A percentile compares a stretch with the other conserved stretches of the same genome.
Evolutionary conservation across 305 asterid species (phyloP).

Genomic region (Solanum chacoense): DNA sequence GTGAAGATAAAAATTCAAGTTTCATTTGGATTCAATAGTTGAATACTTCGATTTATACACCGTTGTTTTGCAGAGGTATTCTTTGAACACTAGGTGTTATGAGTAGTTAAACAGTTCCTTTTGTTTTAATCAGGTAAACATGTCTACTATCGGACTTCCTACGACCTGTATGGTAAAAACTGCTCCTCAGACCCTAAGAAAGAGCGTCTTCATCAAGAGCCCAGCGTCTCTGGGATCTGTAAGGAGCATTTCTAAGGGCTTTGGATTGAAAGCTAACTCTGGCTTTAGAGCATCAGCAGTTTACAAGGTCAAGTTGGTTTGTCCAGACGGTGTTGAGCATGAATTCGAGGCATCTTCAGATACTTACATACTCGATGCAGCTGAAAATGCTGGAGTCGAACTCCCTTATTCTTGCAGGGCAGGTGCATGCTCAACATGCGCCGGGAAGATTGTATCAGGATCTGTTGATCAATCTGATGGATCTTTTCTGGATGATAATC

Average conservation of each 20-base stretch:
- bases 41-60: neutral
- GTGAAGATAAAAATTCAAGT: neutral
- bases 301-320: slow-evolving; percentile 73
- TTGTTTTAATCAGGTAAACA: slow-evolving; percentile 30
- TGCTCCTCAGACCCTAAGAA: slow-evolving; percentile 29
- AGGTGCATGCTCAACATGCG: slow-evolving; percentile 65
- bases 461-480: slow-evolving; percentile 82
- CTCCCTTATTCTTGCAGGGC: slow-evolving; percentile 69
- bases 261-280: slow-evolving; percentile 53
- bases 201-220: slow-evolving; percentile 33
- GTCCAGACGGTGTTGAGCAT: slow-evolving; percentile 50
- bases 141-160: slow-evolving; percentile 58
- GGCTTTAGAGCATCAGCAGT: slow-evolving; percentile 49
- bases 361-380: slow-evolving; percentile 70
- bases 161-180: slow-evolving; percentile 27
- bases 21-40: neutral
- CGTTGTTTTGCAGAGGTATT: neutral
- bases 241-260: slow-evolving; percentile 33
- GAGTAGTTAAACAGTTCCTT: neutral
- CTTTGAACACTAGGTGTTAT: neutral
- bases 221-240: slow-evolving; percentile 37
- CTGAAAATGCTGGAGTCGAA: slow-evolving; percentile 69
- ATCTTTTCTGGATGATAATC: slow-evolving; percentile 65
- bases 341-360: slow-evolving; percentile 79
- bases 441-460: slow-evolving; percentile 62